phyloP scores from a whole-genome alignment of 192 early-diverging fungal species.

The Gonapodya sp. region DNA sequence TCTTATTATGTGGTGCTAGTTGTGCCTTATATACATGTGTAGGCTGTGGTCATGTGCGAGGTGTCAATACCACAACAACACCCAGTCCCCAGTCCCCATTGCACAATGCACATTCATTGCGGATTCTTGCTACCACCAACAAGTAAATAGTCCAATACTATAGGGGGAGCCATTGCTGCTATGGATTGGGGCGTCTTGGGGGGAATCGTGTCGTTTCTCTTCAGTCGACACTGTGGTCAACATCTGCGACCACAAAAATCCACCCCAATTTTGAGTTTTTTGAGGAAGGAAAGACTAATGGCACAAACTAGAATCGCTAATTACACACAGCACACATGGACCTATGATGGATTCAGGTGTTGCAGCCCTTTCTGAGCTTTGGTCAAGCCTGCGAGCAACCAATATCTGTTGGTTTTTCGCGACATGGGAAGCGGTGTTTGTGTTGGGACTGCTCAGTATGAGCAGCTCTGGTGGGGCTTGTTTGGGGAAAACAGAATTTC shows the following conservation, averaged over 20 bases:
- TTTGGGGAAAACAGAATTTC: too few species aligned
- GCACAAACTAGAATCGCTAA: neutral
- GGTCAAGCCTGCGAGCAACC: slow-evolving; percentile 1
- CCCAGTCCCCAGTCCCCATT: neutral
- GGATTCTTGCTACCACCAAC: neutral
- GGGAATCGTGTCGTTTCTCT: neutral
- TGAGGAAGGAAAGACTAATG: neutral
- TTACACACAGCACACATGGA: neutral
- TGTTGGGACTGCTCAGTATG: neutral
- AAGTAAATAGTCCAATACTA: neutral
- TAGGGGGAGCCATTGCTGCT: too few species aligned
- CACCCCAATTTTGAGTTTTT: neutral
- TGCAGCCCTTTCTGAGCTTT: neutral
- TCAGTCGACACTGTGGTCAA: neutral
- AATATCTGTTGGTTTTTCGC: neutral
- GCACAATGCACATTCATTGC: neutral
- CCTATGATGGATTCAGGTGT: neutral
- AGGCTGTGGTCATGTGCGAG: too few species aligned
- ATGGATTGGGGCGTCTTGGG: neutral
- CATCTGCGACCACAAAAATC: neutral
- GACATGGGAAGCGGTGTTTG: neutral
- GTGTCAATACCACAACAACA: too few species aligned
- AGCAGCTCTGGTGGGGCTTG: neutral
- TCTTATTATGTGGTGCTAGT: too few species aligned
- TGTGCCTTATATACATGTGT: too few species aligned